These are phyloP conservation scores for Juglanconis oblonga DNA, from an alignment of 2,329 filamentous ascomycete genomes.

Conservation along the genomic window DNA sequence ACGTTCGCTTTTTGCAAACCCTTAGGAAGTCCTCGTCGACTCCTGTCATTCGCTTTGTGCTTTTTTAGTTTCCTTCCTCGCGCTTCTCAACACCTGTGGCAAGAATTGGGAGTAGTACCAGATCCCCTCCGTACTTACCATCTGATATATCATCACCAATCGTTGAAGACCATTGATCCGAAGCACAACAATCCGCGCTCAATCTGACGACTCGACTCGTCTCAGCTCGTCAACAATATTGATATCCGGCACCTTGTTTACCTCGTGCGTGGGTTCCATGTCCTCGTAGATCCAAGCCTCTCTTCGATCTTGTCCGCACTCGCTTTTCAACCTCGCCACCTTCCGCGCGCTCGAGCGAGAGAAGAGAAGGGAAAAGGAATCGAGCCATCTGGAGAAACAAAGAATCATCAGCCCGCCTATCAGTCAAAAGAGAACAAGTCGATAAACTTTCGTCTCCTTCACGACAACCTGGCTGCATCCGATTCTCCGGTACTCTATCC, in stretches of 20 bases:
- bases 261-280: slow-evolving; percentile 5
- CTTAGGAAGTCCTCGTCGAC: slow-evolving; percentile 69
- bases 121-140: slow-evolving; percentile 6
- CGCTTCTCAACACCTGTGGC: slow-evolving; percentile 18
- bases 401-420: neutral
- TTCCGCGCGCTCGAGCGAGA: slow-evolving; percentile 33
- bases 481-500: neutral
- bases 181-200: neutral
- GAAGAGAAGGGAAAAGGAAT: slow-evolving; percentile 12
- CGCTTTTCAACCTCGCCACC: slow-evolving; percentile 20
- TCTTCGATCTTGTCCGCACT: slow-evolving; percentile 23
- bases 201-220: neutral
- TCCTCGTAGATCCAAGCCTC: slow-evolving; percentile 7
- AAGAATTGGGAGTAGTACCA: slow-evolving; percentile 20
- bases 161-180: neutral
- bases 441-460: neutral
- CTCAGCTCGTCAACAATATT: neutral
- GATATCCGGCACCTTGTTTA: neutral
- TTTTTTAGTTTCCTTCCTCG: slow-evolving; percentile 36
- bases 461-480: neutral
- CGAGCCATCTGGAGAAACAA: slow-evolving; percentile 6
- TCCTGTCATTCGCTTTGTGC: slow-evolving; percentile 72
- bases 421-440: too few species aligned
- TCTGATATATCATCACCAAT: slow-evolving; percentile 1
- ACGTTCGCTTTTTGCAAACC: slow-evolving; percentile 50